Conservation (phyloP, 106 monocot genomes). For the Phalaenopsis equestris region DNA sequence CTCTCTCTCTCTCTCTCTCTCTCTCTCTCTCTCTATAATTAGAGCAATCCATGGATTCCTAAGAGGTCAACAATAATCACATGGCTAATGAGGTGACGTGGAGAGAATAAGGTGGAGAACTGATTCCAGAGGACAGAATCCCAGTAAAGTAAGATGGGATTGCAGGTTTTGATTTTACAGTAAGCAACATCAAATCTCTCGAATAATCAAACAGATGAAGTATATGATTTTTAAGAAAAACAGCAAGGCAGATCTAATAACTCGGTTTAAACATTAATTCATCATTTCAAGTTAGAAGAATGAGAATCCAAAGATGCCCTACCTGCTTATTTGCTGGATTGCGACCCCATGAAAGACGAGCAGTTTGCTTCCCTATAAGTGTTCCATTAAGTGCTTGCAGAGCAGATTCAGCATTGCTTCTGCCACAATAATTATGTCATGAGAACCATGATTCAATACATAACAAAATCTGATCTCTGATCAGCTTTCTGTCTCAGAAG, state of each 20-base stretch:
- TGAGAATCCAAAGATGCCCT: neutral
- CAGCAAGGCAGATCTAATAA: neutral
- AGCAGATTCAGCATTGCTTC: conserved; percentile 68
- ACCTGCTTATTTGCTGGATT: conserved; percentile 78
- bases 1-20: too few relatives aligned
- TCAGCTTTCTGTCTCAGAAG: neutral
- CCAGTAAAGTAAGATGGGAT: too few relatives aligned
- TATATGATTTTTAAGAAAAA: neutral
- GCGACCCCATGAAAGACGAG: conserved; percentile 79
- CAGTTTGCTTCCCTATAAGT: conserved; percentile 58
- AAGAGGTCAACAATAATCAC: too few relatives aligned
- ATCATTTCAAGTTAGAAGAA: neutral
- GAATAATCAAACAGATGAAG: neutral
- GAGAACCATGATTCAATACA: neutral
- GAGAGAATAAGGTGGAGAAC: too few relatives aligned
- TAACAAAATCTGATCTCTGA: neutral
- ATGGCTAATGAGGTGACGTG: too few relatives aligned
- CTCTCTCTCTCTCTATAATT: too few relatives aligned
- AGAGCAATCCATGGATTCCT: too few relatives aligned
- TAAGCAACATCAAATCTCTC: neutral
- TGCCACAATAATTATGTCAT: conserved; percentile 9
- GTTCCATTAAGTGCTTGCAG: conserved; percentile 62
- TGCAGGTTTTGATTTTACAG: too few relatives aligned
- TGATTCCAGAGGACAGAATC: too few relatives aligned
- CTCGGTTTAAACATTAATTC: neutral